Conservation (phyloP, 83 land plant genomes). For the Picea abies region DNA sequence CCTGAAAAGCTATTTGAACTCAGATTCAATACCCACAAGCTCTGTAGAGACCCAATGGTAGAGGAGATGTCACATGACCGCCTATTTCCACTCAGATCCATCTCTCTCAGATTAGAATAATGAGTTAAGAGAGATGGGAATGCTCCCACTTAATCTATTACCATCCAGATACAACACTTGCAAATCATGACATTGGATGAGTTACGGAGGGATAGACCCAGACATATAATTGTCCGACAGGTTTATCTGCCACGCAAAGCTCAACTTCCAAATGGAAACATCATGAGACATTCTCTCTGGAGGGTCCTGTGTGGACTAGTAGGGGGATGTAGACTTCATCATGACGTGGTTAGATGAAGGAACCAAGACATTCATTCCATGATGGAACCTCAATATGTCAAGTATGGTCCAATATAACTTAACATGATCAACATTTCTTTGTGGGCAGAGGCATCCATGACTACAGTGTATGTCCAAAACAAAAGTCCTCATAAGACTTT, state of each 20-base stretch:
- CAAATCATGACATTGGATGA: constrained; percentile 35
- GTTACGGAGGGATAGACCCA: constrained; percentile 56
- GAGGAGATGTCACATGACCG: constrained; percentile 51
- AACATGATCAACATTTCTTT: no score
- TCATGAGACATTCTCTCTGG: no score
- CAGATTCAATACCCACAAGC: constrained; percentile 56
- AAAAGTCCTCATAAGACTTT: no score
- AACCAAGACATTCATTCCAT: no score
- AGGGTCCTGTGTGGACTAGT: no score
- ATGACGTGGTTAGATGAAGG: no score
- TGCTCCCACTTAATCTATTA: constrained; percentile 42
- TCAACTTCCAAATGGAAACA: no score
- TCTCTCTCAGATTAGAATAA: constrained; percentile 42
- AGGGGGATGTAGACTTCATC: no score
- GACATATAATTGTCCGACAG: constrained; percentile 51
- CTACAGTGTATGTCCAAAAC: no score
- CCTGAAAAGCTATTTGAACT: constrained; percentile 65
- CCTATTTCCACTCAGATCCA: constrained; percentile 59
- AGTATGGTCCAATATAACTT: no score
- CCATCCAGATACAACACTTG: constrained; percentile 49
- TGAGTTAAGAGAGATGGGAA: constrained; percentile 41
- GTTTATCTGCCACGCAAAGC: constrained; percentile 37
- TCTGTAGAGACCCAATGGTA: constrained; percentile 45
- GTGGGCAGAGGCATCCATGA: no score
- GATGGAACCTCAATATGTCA: no score